Evolutionary conservation across 805 yeast genomes (phyloP).

Genomic region (Torulaspora microellipsoides): DNA sequence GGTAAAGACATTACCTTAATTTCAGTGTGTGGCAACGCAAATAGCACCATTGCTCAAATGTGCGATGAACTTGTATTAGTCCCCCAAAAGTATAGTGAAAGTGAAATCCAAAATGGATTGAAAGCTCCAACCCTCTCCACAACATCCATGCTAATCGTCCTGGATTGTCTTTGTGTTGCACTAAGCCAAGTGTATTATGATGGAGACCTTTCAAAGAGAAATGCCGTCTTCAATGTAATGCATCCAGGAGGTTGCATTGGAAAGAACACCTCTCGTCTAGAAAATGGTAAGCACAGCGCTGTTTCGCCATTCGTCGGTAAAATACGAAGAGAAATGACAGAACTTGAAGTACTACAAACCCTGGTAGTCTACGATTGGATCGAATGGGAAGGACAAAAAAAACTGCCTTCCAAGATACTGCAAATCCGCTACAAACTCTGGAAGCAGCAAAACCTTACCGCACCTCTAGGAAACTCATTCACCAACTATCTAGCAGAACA

Average conservation of each 20-base stretch:
- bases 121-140: conserved; percentile 88
- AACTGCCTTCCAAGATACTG: conserved; percentile 4
- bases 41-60: conserved; percentile 16
- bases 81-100: conserved; percentile 49
- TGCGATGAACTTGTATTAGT: conserved; percentile 35
- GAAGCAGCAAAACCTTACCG: not conserved
- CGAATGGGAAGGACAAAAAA: not conserved
- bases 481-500: too few relatives aligned
- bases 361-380: conserved; percentile 15
- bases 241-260: conserved; percentile 96
- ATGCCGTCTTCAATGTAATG: conserved; percentile 55
- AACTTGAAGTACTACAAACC: conserved; percentile 13
- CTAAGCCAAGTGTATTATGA: conserved; percentile 58
- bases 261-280: conserved; percentile 6
- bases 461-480: not conserved
- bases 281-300: not conserved
- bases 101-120: conserved; percentile 59
- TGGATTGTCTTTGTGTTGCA: conserved; percentile 76
- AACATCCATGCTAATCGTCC: conserved; percentile 65
- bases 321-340: conserved; percentile 6
- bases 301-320: conserved; percentile 1
- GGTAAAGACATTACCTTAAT: conserved; percentile 6
- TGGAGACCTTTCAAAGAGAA: conserved; percentile 50
- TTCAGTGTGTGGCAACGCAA: conserved; percentile 14
- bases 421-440: conserved; percentile 2